A percentile compares a stretch with the other conserved stretches of the same genome.
Evolutionary conservation across 352 stramenopile genomes (phyloP).

Genomic region (Phytopythium aichiense): DNA sequence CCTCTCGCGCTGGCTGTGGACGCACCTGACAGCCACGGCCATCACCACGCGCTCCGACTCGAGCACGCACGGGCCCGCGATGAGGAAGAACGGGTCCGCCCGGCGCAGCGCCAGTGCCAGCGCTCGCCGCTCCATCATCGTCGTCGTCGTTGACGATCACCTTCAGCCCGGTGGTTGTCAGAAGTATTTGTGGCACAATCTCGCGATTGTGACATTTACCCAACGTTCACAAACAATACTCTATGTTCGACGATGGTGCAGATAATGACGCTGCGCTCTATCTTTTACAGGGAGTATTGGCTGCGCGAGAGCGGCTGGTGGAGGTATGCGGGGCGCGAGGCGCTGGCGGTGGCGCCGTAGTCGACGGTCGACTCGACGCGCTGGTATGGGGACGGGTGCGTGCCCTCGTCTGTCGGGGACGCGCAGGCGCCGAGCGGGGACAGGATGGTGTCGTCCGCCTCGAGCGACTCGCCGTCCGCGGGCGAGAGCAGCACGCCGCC

Average conservation of each 20-base stretch:
- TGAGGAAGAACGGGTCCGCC: slow-evolving; percentile 79
- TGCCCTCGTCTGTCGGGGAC: neutral
- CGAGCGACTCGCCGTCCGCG: neutral
- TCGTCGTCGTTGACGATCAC: neutral
- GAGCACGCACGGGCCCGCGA: slow-evolving; percentile 77
- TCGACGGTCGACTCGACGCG: neutral
- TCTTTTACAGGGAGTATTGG: neutral
- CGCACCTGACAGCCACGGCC: slow-evolving; percentile 60
- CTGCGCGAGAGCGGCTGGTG: slow-evolving; percentile 3
- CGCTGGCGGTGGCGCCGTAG: neutral
- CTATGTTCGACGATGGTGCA: neutral
- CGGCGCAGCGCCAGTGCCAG: slow-evolving; percentile 50
- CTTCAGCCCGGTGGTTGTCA: too few species aligned
- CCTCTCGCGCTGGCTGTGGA: neutral
- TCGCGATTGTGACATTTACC: neutral
- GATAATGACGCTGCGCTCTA: neutral
- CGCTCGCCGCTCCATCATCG: slow-evolving; percentile 36
- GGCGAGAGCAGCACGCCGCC: slow-evolving; percentile 8
- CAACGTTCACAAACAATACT: too few species aligned
- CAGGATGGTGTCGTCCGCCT: neutral
- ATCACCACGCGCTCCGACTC: slow-evolving; percentile 69
- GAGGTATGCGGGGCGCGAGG: neutral
- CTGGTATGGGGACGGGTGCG: neutral
- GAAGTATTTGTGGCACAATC: too few species aligned
- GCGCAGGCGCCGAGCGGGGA: neutral